These are phyloP conservation scores for Tetrapyrgos nigripes DNA, from an alignment of 1,284 basidiomycete genomes.

Conservation along the genomic window DNA sequence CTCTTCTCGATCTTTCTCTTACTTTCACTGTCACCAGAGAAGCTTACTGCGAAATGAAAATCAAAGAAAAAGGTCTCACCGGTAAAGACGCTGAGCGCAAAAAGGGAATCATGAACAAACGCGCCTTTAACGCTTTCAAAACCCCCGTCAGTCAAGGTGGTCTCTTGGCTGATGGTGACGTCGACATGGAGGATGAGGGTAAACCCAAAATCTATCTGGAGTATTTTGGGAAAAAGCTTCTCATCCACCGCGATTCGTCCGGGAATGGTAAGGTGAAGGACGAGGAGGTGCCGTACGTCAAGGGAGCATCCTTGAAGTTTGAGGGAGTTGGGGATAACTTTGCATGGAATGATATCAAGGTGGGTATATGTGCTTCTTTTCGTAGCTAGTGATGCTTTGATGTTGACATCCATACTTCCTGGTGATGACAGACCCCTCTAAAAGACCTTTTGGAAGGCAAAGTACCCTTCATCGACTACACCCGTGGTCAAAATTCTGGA, in stretches of 20 bases:
- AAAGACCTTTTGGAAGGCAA: slow-evolving; percentile 80
- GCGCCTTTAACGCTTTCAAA: slow-evolving; percentile 88
- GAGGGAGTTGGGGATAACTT: slow-evolving; percentile 71
- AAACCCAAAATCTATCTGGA: slow-evolving; percentile 62
- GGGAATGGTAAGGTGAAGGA: slow-evolving; percentile 70
- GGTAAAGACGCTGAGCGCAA: slow-evolving; percentile 67
- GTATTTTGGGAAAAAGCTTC: slow-evolving; percentile 71
- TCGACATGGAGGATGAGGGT: background rate
- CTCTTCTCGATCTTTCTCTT: background rate
- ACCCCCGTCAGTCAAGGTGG: slow-evolving; percentile 19
- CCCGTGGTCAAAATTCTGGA: slow-evolving; percentile 65
- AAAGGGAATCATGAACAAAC: slow-evolving; percentile 57
- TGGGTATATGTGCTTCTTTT: slow-evolving; percentile 34
- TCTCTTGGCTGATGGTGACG: background rate
- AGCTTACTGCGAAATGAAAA: slow-evolving; percentile 96
- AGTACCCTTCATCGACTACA: slow-evolving; percentile 74
- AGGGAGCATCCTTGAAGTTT: slow-evolving; percentile 80
- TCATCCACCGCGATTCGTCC: slow-evolving; percentile 68
- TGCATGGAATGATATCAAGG: slow-evolving; percentile 78
- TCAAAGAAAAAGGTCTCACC: slow-evolving; percentile 91
- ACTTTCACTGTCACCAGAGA: slow-evolving; percentile 55
- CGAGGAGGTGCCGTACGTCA: slow-evolving; percentile 75
- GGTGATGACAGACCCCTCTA: slow-evolving; percentile 63
- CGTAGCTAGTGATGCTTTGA: slow-evolving; percentile 7
- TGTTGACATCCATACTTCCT: background rate